phyloP scores from a whole-genome alignment of 768 basidiomycete species.

The Auricularia cornea region DNA sequence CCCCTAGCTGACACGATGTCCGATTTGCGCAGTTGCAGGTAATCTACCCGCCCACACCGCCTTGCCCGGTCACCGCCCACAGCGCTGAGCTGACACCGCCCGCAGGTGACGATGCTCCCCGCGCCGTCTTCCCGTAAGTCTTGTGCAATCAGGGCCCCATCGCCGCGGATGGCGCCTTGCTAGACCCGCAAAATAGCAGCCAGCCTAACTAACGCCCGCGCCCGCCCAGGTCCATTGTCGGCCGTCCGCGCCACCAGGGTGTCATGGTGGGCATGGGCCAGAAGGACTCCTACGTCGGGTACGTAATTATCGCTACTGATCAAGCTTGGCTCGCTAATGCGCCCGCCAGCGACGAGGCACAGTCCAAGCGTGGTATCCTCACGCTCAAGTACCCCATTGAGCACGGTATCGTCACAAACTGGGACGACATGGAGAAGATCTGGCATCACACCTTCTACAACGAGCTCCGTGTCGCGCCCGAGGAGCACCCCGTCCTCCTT shows the following conservation, averaged over 20 bases:
- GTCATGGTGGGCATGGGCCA: slow-evolving; percentile 75
- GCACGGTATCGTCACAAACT: slow-evolving; percentile 68
- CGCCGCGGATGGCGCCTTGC: background rate
- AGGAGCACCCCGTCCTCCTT: slow-evolving; percentile 86
- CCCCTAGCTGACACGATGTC: slow-evolving; percentile 2
- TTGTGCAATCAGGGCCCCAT: background rate
- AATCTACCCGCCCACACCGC: background rate
- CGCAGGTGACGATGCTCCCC: slow-evolving; percentile 43
- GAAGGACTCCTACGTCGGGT: slow-evolving; percentile 73
- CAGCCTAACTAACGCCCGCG: no score
- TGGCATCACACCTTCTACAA: slow-evolving; percentile 81
- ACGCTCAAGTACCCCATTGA: slow-evolving; percentile 65
- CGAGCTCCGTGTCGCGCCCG: slow-evolving; percentile 86
- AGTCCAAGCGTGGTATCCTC: slow-evolving; percentile 65
- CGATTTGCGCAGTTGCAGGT: slow-evolving; percentile 16
- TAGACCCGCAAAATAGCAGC: background rate
- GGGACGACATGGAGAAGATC: slow-evolving; percentile 73
- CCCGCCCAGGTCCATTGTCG: slow-evolving; percentile 48
- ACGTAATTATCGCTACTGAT: slow-evolving; percentile 12
- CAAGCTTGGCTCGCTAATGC: background rate
- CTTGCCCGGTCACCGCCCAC: background rate
- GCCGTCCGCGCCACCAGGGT: slow-evolving; percentile 64
- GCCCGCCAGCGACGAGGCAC: slow-evolving; percentile 54
- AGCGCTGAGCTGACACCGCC: background rate
- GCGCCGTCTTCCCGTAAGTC: slow-evolving; percentile 43